Base-by-base conservation (phyloP, 352 stramenopile genomes). In the Aphanomyces astaci region DNA sequence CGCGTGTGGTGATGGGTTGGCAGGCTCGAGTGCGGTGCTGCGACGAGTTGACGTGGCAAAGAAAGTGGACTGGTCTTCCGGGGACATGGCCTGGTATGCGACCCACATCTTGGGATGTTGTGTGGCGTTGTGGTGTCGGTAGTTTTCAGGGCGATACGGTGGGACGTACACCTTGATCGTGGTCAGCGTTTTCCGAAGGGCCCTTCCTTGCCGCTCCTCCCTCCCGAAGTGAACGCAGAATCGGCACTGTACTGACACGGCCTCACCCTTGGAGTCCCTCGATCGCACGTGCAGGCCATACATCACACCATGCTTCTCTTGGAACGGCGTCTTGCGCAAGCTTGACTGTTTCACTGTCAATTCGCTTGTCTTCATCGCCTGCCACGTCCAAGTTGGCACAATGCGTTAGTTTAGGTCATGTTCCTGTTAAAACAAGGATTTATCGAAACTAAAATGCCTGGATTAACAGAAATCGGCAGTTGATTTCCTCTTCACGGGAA, bases 121-220 rank as follows among this genome's bases (percentile, higher is more conserved):
- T 22, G 62, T 68, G 11, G 28, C 43, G 33, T 60, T 25, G 51
- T 68, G 62, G 13, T 68, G 49, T 22, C 62, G 62, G 27, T 68
- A 68, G 62, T 68, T 68, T 27, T 68, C 62, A 28, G 62, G 62
- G 4, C 62, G 43, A 31, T 46, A 68, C 33, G 62, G 62, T n/a
- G 49, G 24, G n/a, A 28, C 3, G 25, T 60, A 68, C 7, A 32
- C 36, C 27, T 68, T 68, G 51, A 59, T 13, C 2, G 49, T 60
- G 32, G 33, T 19, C 15, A 39, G 22, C 25, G 40, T 68, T 27
- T 59, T 59, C 27, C 49, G 27, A 25, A 30, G 56, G 24, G 56
- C 46, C 5, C 17, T 25, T n/a, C 17, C 49, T n/a, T 68, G 39
- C 22, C 39, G 3, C 15, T 68, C 40, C 25, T 68, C 62, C 1